Conservation (phyloP, 1,284 basidiomycete genomes). For the Cryptococcus neoformans region DNA sequence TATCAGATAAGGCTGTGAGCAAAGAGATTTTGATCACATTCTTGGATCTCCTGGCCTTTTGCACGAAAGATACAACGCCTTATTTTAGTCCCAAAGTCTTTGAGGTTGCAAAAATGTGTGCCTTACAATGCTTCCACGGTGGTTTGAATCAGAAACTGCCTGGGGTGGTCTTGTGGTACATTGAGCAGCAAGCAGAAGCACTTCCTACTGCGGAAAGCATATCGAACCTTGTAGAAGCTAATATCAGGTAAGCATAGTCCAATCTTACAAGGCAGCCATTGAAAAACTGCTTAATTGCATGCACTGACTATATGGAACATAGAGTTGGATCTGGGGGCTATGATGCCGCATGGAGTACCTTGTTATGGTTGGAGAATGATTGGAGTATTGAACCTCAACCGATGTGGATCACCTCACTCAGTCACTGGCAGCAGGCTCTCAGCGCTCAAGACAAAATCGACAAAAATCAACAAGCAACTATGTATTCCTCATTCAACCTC, state of each 20-base stretch:
- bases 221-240: conserved; percentile 27
- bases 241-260: conserved; percentile 23
- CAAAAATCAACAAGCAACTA: conserved; percentile 11
- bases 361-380: conserved; percentile 31
- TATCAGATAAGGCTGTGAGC: conserved; percentile 16
- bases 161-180: conserved; percentile 35
- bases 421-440: conserved; percentile 33
- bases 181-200: conserved; percentile 25
- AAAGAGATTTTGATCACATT: conserved; percentile 23
- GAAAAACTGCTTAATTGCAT: background rate
- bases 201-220: conserved; percentile 25
- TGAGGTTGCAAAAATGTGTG: conserved; percentile 27
- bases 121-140: conserved; percentile 22
- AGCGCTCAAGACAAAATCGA: conserved; percentile 27
- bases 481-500: conserved; percentile 34
- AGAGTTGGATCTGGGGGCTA: conserved; percentile 11
- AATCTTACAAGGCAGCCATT: background rate
- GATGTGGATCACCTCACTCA: conserved; percentile 38
- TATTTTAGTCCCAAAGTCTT: conserved; percentile 14
- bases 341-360: conserved; percentile 36
- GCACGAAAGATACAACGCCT: conserved; percentile 23
- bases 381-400: conserved; percentile 29
- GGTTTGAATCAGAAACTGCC: conserved; percentile 29
- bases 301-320: background rate
- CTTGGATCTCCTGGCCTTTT: conserved; percentile 32